A percentile compares a stretch with the other conserved stretches of the same genome.
phyloP scores from a whole-genome alignment of 805 yeast species.

The Barnettozyma botsteinii region DNA sequence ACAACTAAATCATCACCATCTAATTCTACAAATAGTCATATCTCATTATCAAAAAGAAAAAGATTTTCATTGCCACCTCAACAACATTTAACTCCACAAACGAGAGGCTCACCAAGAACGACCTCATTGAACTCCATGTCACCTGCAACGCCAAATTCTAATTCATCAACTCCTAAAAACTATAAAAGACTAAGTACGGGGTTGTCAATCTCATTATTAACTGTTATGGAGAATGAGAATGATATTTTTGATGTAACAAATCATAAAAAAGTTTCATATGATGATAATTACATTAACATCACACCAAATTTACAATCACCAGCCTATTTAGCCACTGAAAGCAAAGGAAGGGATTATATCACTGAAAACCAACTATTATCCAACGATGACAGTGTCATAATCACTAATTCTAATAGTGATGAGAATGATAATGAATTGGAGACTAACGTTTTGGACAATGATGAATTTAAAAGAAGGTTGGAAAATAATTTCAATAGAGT shows the following conservation, averaged over 20 bases:
- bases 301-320: slow-evolving; percentile 9
- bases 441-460: slow-evolving; percentile 8
- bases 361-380: slow-evolving; percentile 15
- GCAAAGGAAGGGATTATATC: slow-evolving; percentile 14
- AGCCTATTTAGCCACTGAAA: slow-evolving; percentile 1
- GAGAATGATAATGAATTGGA: slow-evolving; percentile 1
- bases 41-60: slow-evolving; percentile 15
- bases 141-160: slow-evolving; percentile 3
- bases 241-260: background rate
- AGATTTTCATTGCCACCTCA: slow-evolving; percentile 20
- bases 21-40: background rate
- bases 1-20: background rate
- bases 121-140: slow-evolving; percentile 3
- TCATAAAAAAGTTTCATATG: slow-evolving; percentile 16
- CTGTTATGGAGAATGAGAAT: slow-evolving; percentile 22
- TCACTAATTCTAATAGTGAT: slow-evolving; percentile 11
- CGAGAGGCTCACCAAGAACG: slow-evolving; percentile 9
- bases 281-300: slow-evolving; percentile 18
- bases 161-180: slow-evolving; percentile 7
- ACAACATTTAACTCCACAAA: slow-evolving; percentile 8
- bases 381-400: slow-evolving; percentile 23
- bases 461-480: slow-evolving; percentile 16
- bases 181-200: slow-evolving; percentile 27
- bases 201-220: slow-evolving; percentile 23
- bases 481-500: slow-evolving; percentile 19